phyloP scores from a whole-genome alignment of 2,329 filamentous ascomycete genomes.

The Fusarium torulosum region DNA sequence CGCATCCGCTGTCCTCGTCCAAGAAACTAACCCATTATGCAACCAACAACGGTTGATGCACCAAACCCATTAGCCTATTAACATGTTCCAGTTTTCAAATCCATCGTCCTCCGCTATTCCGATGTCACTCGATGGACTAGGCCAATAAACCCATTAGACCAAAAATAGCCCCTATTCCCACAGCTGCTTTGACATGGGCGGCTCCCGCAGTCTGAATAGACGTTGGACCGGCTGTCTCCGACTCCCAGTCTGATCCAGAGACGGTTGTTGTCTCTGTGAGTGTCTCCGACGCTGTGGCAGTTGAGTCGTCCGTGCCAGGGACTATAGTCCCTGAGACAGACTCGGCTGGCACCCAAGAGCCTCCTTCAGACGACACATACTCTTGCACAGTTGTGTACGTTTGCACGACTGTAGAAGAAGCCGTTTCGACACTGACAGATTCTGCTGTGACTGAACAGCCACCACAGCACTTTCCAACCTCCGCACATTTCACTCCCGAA shows the following conservation, averaged over 20 bases:
- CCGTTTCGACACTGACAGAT: background rate
- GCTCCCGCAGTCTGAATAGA: constrained; percentile 43
- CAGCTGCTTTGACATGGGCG: constrained; percentile 36
- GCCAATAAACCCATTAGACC: constrained; percentile 44
- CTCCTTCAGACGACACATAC: constrained; percentile 35
- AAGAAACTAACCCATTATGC: constrained; percentile 37
- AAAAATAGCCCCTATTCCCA: constrained; percentile 44
- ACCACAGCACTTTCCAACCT: constrained; percentile 34
- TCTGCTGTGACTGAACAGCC: constrained; percentile 25
- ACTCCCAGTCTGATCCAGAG: constrained; percentile 12
- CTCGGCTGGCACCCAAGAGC: constrained; percentile 19
- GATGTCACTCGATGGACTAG: constrained; percentile 20
- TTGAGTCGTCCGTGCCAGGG: constrained; percentile 10
- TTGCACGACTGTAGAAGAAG: constrained; percentile 11
- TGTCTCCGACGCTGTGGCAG: constrained; percentile 6
- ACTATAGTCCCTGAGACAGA: constrained; percentile 7
- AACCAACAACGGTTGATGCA: constrained; percentile 22
- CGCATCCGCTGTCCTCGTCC: constrained; percentile 15
- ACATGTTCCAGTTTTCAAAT: constrained; percentile 24
- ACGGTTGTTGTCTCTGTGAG: constrained; percentile 3
- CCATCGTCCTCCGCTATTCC: constrained; percentile 1
- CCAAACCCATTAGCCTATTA: constrained; percentile 20
- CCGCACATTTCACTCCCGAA: constrained; percentile 30
- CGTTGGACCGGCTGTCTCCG: constrained; percentile 24
- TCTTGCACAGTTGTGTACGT: constrained; percentile 23